Evolutionary conservation across 768 basidiomycete species (phyloP), one percentile per base, ranked within the genome.

Genomic region (Psilocybe tampanensis): DNA sequence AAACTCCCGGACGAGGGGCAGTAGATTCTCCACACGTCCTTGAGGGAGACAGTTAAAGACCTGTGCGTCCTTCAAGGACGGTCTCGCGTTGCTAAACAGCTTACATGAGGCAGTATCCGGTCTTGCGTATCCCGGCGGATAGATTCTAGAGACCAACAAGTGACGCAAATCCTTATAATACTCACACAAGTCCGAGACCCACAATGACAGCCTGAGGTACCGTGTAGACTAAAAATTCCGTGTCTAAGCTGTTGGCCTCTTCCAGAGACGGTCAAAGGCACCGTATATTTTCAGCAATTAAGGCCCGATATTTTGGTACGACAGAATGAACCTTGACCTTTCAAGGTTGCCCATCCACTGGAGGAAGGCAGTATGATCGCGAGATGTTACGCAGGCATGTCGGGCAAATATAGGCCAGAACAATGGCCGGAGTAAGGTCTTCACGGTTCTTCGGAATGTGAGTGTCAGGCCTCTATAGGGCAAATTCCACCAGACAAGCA

Each of bases 131-230:
- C n/a, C 47, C 47, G 47, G 24, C 47, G 47, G 47, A 24, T 18
- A 18, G 47, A 48, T n/a, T 21, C 47, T 29, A 32, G 22, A 48
- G 47, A 48, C 47, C 47, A 32, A 48, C 23, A 19, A 33, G 47
- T 26, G 17, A 15, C 47, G 47, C 26, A 48, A 32, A 26, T 29
- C 26, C 26, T 48, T 29, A 33, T 23, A 47, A 22, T 47, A 47
- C 48, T 56, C 41, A 36, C 51, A 52, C 33, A 53, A 51, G 56
- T 52, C 50, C 56, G 56, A 58, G 52, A 51, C 47, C 58, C 58
- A 50, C 58, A 41, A 36, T 58, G 58, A 54, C 58, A 59, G 52
- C 47, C 44, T 21, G 52, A 59, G 56, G 56, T 44, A 53, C 52
- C 51, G 56, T 45, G 26, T 41, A 53, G 39, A 58, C 52, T 58